phyloP scores from a whole-genome alignment of 108 stramenopile species.

The Conticribra guillardii region DNA sequence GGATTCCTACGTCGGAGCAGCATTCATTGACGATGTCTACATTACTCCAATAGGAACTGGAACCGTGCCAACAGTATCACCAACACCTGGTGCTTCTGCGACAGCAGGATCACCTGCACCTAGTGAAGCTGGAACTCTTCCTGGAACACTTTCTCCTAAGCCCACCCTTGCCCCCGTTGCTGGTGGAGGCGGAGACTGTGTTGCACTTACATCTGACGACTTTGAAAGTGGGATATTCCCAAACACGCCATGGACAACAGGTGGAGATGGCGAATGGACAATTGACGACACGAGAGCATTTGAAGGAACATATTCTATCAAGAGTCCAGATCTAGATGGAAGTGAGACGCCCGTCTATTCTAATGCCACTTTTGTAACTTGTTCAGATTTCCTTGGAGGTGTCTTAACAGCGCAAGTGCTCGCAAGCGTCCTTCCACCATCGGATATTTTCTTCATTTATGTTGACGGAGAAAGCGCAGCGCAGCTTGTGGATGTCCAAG shows the following conservation, averaged over 20 bases:
- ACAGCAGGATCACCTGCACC: not conserved
- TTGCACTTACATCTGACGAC: not conserved
- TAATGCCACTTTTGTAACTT: conserved; percentile 27
- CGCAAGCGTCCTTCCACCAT: conserved; percentile 36
- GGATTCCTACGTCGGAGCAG: conserved; percentile 12
- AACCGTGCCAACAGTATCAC: not conserved
- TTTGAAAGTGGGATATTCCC: conserved; percentile 37
- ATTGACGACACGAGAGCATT: conserved; percentile 21
- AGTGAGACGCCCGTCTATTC: not conserved
- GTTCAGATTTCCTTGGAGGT: conserved; percentile 24
- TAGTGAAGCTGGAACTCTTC: not conserved
- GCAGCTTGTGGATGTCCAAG: conserved; percentile 29
- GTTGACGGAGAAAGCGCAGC: conserved; percentile 23
- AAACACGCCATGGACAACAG: conserved; percentile 36
- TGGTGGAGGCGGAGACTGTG: not conserved
- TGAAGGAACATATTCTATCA: conserved; percentile 34
- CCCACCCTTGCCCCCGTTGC: not conserved
- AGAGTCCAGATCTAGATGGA: conserved; percentile 33
- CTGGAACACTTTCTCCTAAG: not conserved
- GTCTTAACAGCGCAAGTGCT: conserved; percentile 4
- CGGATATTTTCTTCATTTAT: conserved; percentile 33
- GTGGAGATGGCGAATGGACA: conserved; percentile 31
- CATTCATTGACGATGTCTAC: conserved; percentile 35
- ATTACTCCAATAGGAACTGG: not conserved
- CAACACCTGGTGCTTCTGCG: not conserved